Conservation (phyloP, 2,329 filamentous ascomycete genomes). For the Shiraia bambusicola region DNA sequence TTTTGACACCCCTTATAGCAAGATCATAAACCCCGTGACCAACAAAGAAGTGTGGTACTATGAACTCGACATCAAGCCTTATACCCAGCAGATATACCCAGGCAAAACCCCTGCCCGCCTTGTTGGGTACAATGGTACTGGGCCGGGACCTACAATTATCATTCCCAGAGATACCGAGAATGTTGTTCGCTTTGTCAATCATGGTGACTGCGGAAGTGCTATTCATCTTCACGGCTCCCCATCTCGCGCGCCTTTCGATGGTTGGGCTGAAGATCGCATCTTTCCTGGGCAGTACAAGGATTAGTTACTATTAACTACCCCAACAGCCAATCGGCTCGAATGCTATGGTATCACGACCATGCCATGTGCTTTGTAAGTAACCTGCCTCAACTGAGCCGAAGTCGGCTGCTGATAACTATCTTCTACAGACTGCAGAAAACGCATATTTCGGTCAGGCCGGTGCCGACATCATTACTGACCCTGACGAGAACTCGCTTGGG, state of each 20-base stretch:
- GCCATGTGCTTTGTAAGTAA: slow-evolving; percentile 30
- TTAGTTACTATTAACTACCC: slow-evolving; percentile 65
- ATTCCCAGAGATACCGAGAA: slow-evolving; percentile 53
- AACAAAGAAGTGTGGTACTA: slow-evolving; percentile 48
- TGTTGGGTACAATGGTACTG: slow-evolving; percentile 57
- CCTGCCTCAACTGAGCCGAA: slow-evolving; percentile 19
- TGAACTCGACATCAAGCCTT: slow-evolving; percentile 47
- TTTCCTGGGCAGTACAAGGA: slow-evolving; percentile 56
- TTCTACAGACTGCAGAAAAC: slow-evolving; percentile 52
- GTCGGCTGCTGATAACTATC: slow-evolving; percentile 18
- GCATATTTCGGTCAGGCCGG: slow-evolving; percentile 60
- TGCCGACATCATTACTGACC: slow-evolving; percentile 57
- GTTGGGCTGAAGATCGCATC: slow-evolving; percentile 57
- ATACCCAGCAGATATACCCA: slow-evolving; percentile 48
- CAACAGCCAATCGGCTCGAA: slow-evolving; percentile 54
- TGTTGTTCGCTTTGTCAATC: slow-evolving; percentile 57
- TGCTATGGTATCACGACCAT: slow-evolving; percentile 59
- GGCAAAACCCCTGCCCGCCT: slow-evolving; percentile 43
- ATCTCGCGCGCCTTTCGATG: slow-evolving; percentile 50
- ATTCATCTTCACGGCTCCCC: slow-evolving; percentile 59
- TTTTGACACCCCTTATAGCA: slow-evolving; percentile 1
- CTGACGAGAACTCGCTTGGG: slow-evolving; percentile 51
- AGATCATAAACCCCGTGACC: slow-evolving; percentile 30
- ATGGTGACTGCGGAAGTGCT: slow-evolving; percentile 47
- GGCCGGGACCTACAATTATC: slow-evolving; percentile 56